A percentile compares a stretch with the other conserved stretches of the same genome.
Evolutionary conservation across 768 basidiomycete genomes (phyloP).

Genomic region (Boletus huronensis): DNA sequence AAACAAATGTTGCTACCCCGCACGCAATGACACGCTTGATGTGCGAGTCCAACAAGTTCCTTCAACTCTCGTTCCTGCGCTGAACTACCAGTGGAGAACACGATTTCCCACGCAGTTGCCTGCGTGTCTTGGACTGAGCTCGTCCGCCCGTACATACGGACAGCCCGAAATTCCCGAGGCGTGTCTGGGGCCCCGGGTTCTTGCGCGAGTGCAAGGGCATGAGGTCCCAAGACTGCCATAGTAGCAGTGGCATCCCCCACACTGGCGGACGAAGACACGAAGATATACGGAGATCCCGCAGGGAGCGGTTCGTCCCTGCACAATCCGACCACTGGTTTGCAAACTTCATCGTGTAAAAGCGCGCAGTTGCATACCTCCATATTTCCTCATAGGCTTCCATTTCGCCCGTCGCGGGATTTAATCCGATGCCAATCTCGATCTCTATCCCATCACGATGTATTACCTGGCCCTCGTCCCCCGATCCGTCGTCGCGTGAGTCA

Average conservation of each 20-base stretch:
- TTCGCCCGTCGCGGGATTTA: constrained; percentile 22
- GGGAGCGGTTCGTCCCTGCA: constrained; percentile 21
- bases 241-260: constrained; percentile 14
- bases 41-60: constrained; percentile 8
- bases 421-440: constrained; percentile 23
- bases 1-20: constrained; percentile 2
- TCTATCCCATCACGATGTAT: constrained; percentile 20
- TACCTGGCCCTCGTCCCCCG: constrained; percentile 20
- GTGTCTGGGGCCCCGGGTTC: constrained; percentile 1
- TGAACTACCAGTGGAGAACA: constrained; percentile 15
- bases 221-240: constrained; percentile 24
- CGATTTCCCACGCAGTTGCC: constrained; percentile 1
- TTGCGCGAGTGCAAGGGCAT: constrained; percentile 22
- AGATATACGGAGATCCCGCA: constrained; percentile 14
- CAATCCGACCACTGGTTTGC: not conserved
- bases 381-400: constrained; percentile 20
- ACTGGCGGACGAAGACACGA: constrained; percentile 17
- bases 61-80: constrained; percentile 14
- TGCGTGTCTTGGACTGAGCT: not conserved
- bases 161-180: constrained; percentile 10
- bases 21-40: not conserved
- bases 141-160: constrained; percentile 12
- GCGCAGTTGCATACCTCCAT: constrained; percentile 4
- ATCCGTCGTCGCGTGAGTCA: constrained; percentile 17
- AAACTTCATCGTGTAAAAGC: not conserved